Evolutionary conservation across 1,284 basidiomycete genomes (phyloP).

Genomic region (Neotropicomus parvogracilis): DNA sequence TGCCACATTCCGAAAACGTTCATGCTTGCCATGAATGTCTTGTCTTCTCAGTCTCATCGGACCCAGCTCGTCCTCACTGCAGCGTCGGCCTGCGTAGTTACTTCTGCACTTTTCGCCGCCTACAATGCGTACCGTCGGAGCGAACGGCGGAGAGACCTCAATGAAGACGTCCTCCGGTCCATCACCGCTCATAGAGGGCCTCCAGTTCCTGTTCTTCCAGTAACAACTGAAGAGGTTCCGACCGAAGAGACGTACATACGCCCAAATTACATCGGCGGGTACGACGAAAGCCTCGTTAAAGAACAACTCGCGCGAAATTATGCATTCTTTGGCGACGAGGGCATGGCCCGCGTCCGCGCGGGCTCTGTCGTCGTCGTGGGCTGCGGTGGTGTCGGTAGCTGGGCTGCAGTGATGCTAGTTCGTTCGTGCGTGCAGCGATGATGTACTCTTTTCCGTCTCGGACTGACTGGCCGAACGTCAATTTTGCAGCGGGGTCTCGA

Average conservation of each 20-base stretch:
- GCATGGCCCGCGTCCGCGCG: constrained; percentile 76
- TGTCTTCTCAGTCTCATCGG: constrained; percentile 39
- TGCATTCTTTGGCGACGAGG: constrained; percentile 89
- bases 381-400: constrained; percentile 95
- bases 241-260: constrained; percentile 19
- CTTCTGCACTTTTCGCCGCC: constrained; percentile 52
- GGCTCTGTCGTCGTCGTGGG: constrained; percentile 87
- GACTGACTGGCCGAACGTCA: not conserved
- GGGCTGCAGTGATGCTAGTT: constrained; percentile 92
- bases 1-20: not conserved
- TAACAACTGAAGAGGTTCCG: constrained; percentile 2
- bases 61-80: constrained; percentile 62
- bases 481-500: constrained; percentile 59
- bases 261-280: constrained; percentile 30
- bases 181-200: constrained; percentile 36
- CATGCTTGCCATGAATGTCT: constrained; percentile 19
- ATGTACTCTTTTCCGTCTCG: not conserved
- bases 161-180: constrained; percentile 53
- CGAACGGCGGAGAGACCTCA: constrained; percentile 51
- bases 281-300: constrained; percentile 73
- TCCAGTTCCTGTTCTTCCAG: constrained; percentile 9
- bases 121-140: constrained; percentile 51
- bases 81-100: constrained; percentile 57
- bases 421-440: constrained; percentile 61
- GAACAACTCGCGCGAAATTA: constrained; percentile 94